A percentile compares a stretch with the other conserved stretches of the same genome.
These are phyloP conservation scores for Cutaneotrichosporon curvatum DNA, from an alignment of 1,284 basidiomycete genomes.

Conservation along the genomic window DNA sequence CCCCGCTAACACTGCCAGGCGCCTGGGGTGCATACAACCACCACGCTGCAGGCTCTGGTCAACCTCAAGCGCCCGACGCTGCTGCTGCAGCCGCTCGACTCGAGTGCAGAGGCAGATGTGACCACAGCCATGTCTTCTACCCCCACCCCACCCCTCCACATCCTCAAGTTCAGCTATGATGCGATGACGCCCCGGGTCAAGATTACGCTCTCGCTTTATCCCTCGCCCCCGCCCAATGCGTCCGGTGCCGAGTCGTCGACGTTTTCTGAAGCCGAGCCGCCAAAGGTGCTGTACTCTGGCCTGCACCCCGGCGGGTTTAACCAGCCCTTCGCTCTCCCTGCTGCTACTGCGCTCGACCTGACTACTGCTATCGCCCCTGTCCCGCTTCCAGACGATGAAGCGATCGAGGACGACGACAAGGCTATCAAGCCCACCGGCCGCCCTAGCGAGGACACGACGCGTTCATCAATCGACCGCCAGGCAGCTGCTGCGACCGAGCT, in stretches of 20 bases:
- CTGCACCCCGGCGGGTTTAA: slow-evolving; percentile 73
- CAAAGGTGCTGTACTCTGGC: slow-evolving; percentile 62
- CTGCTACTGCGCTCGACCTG: slow-evolving; percentile 51
- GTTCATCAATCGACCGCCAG: slow-evolving; percentile 21
- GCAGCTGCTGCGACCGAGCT: slow-evolving; percentile 14
- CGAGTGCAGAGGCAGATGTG: slow-evolving; percentile 48
- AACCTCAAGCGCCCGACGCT: slow-evolving; percentile 82
- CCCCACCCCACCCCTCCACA: slow-evolving; percentile 51
- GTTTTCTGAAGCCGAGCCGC: too few relatives aligned
- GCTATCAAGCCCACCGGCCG: slow-evolving; percentile 7
- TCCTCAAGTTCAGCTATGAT: slow-evolving; percentile 80
- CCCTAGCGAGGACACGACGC: slow-evolving; percentile 22
- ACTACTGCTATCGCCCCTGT: slow-evolving; percentile 31
- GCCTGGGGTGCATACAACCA: slow-evolving; percentile 69
- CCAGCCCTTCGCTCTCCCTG: slow-evolving; percentile 61
- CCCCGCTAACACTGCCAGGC: not conserved
- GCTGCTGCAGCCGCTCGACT: slow-evolving; percentile 58
- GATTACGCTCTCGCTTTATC: slow-evolving; percentile 64
- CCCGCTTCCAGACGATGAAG: slow-evolving; percentile 10
- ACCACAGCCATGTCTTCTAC: slow-evolving; percentile 1
- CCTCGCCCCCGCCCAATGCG: slow-evolving; percentile 53
- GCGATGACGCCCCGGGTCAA: slow-evolving; percentile 74
- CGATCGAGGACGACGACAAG: slow-evolving; percentile 7
- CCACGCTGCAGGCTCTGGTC: slow-evolving; percentile 80
- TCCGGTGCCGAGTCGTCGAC: too few relatives aligned